Base-by-base conservation (phyloP, 2,329 filamentous ascomycete genomes). In the Claviceps maximensis region DNA sequence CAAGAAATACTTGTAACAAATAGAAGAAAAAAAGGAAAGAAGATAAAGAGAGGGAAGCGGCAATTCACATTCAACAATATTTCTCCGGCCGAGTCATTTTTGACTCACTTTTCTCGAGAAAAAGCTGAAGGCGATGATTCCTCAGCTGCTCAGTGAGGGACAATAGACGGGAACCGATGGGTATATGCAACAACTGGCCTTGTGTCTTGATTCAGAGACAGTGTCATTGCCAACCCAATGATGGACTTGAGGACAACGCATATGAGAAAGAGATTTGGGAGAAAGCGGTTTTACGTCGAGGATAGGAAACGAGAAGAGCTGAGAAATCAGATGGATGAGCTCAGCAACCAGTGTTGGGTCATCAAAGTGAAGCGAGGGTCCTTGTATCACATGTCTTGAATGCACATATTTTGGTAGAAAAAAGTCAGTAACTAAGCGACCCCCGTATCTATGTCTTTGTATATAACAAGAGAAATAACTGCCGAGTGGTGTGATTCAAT, bases 1-100 rank as follows among this genome's bases (percentile, higher is more conserved):
- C n/a, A 95, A 95, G 77, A 96, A 96, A 72, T 96, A 89, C 68
- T 71, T 95, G 65, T 95, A 74, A 63, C 52, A 54, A 23, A 47
- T 9, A 33, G 13, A 8, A 33, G 21, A 21, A 19, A 21, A 19
- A 21, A 33, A 13, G n/a, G 19, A n/a, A 21, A 33, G 27, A 10
- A 46, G 27, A 15, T 21, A 5, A 33, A 9, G n/a, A 19, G 27
- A 27, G 13, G 23, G 41, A 42, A 13, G 31, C 6, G 31, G 9
- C 7, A 13, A 13, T 9, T 5, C 7, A 13, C 31, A 33, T 2
- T 33, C 31, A 33, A 13, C 31, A 33, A 33, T 2, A 33, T 38
- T 17, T 38, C 42, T 25, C 21, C 13, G 25, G 12, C 25, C 15
- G 4, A 15, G 21, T 44, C 41, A 44, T 13, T 44, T 25, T 9